These are phyloP conservation scores for Trichoderma sp. DNA, from an alignment of 2,329 filamentous ascomycete species.

Conservation along the genomic window DNA sequence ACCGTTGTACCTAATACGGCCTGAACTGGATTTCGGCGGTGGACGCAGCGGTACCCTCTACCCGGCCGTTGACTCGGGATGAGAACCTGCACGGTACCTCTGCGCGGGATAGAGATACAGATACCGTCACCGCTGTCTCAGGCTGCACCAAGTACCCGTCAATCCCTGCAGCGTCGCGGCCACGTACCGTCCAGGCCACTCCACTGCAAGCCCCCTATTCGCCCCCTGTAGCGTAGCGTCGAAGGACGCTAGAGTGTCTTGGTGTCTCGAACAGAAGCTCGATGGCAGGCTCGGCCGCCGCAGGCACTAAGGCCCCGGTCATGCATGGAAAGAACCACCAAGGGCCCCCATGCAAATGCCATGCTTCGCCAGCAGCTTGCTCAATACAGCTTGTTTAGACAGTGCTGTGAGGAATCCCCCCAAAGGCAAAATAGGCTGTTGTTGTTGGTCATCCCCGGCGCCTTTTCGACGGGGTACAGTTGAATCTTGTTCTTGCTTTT, in stretches of 20 bases:
- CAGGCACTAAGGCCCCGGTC: background rate
- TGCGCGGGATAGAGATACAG: background rate
- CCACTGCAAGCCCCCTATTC: slow-evolving; percentile 8
- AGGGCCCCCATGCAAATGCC: slow-evolving; percentile 12
- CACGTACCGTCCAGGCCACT: background rate
- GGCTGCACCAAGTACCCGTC: background rate
- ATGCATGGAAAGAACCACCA: background rate
- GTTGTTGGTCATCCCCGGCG: slow-evolving; percentile 1
- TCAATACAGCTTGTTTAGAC: slow-evolving; percentile 3
- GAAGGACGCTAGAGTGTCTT: slow-evolving; percentile 16
- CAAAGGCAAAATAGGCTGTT: background rate
- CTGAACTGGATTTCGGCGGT: no score
- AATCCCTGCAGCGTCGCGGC: background rate
- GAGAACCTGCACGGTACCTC: background rate
- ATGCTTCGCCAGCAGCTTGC: slow-evolving; percentile 6
- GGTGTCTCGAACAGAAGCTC: slow-evolving; percentile 12
- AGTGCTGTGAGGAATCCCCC: slow-evolving; percentile 1
- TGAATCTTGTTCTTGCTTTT: background rate
- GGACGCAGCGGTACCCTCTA: background rate
- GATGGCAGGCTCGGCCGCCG: slow-evolving; percentile 4
- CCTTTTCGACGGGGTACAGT: background rate
- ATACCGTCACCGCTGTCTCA: background rate
- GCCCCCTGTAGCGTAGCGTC: background rate
- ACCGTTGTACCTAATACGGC: background rate
- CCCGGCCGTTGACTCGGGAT: background rate